Base-by-base conservation (phyloP, 345 rosid species). In the Euphorbia lathyris region DNA sequence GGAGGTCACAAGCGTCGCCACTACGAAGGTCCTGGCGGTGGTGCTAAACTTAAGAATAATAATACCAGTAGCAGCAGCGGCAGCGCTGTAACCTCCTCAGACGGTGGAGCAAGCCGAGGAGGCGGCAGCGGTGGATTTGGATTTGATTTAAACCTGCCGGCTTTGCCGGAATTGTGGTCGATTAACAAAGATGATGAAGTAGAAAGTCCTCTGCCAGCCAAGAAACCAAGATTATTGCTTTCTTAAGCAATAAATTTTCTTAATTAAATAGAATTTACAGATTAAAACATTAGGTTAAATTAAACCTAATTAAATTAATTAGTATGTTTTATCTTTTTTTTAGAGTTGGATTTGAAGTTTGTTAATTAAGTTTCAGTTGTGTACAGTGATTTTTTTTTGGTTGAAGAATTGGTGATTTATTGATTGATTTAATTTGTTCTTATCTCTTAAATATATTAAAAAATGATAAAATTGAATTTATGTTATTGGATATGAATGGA, bases 1-100 rank as follows among this genome's bases (percentile, higher is more conserved):
- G 99, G 99, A 25, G 99, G 99, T 2, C 99, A 95, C 81, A 95
- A 95, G 79, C 89, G 99, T 8, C 83, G 99, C 74, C 99, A 92
- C 90, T 93, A 93, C 72, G 98, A 91, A 77, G 96, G 95, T 17
- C 85, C 71, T 20, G 73, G 64, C 69, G 81, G 38, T 30, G 67
- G 75, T 47, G n/a, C n/a, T n/a, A 38, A 27, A 51, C 38, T 16
- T 25, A 67, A 43, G 57, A 52, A n/a, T 5, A 45, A 45, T 6
- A 40, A 40, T 12, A 40, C 5, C 12, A 40, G 45, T 12, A 40
- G 45, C 51, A 12, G 19, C 12, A 63, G 53, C 13, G 12, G 27
- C 63, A 9, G 68, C 40, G 55, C 63, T 9, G 55, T 22, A 13
- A 38, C 67, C 70, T 61, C 77, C 16, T 53, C 72, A 0, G 62